Conservation (phyloP, 2,329 filamentous ascomycete genomes). For the Fusarium duplospermum region DNA sequence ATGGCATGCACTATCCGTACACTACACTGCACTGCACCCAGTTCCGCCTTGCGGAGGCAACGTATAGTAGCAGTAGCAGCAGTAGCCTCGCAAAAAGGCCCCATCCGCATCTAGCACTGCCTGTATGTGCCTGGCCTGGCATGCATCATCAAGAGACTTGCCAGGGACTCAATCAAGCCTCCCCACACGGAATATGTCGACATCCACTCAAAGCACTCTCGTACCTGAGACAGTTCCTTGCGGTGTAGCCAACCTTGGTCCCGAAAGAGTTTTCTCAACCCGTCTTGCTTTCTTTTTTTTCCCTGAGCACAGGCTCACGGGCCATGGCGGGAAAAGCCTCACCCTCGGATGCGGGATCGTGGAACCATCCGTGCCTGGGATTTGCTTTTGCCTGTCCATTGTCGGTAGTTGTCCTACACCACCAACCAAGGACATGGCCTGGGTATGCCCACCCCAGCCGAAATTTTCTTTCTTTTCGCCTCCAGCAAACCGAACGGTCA, state of each 20-base stretch:
- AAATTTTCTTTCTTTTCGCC: slow-evolving; percentile 14
- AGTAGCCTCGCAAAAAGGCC: slow-evolving; percentile 3
- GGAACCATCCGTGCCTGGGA: slow-evolving; percentile 30
- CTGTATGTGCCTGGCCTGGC: slow-evolving; percentile 17
- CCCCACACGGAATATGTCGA: slow-evolving; percentile 13
- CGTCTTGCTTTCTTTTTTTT: slow-evolving; percentile 36
- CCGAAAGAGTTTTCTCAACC: slow-evolving; percentile 25
- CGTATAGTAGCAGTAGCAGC: neutral
- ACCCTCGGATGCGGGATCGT: slow-evolving; percentile 26
- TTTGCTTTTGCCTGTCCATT: slow-evolving; percentile 37
- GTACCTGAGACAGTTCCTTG: slow-evolving; percentile 36
- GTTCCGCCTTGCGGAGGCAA: neutral
- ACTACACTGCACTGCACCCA: neutral
- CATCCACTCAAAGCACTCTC: slow-evolving; percentile 26
- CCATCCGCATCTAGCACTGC: slow-evolving; percentile 8
- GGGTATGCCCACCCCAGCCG: slow-evolving; percentile 4
- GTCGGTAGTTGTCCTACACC: slow-evolving; percentile 39
- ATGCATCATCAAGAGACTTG: slow-evolving; percentile 16
- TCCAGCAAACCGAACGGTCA: slow-evolving; percentile 30
- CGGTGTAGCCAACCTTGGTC: slow-evolving; percentile 22
- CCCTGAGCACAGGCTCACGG: slow-evolving; percentile 11
- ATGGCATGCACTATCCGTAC: neutral
- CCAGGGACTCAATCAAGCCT: slow-evolving; percentile 6
- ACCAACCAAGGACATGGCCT: neutral
- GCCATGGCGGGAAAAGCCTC: slow-evolving; percentile 30